Evolutionary conservation across 1,284 basidiomycete species (phyloP), one percentile per base, ranked within the genome.

Genomic region (Tilletiopsis washingtonensis): DNA sequence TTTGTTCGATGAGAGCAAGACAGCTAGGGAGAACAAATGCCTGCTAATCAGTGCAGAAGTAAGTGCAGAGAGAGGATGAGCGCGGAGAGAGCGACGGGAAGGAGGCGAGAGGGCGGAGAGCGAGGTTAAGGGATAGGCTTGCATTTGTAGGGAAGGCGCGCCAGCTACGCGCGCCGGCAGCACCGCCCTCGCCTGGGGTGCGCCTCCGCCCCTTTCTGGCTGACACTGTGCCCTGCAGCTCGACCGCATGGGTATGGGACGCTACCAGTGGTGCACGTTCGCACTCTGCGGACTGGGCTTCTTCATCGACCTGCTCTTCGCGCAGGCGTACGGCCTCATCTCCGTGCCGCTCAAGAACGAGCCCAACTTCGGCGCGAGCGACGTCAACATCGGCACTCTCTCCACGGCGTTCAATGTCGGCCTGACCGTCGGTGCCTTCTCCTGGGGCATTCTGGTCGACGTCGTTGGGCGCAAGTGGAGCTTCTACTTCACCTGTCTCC

Each of bases 261-360:
- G 45, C 24, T 67, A 67, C 39, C 63, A 66, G 45, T 52, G 49
- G 49, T 64, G 52, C 51, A 57, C 66, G 49, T 67, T 65, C 54
- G 50, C 63, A 34, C 59, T 67, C 6, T 62, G 64, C 42, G 65
- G 65, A 7, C 59, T 65, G 26, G 65, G 65, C 23, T 67, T 58
- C 55, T 66, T 66, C 40, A 66, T 64, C 47, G 68, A 71, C 47
- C 57, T 69, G 11, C 51, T 69, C 6, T 71, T 64, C 64, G 67
- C 68, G 6, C 64, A 67, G 23, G 66, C 62, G 12, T 53, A 63
- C 3, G 62, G 61, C 2, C 49, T 71, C 21, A 62, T 71, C 24
- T 46, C 59, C 12, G 51, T 58, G 1, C 68, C 64, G 7, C 54
- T 67, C 11, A 49, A 53, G 5, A 59, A 49, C 42, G 57, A 65